Percentiles rank a stretch among this genome's conserved stretches.
Conservation (phyloP, 164 flowering plant genomes). For the Tetracentron sinense region DNA sequence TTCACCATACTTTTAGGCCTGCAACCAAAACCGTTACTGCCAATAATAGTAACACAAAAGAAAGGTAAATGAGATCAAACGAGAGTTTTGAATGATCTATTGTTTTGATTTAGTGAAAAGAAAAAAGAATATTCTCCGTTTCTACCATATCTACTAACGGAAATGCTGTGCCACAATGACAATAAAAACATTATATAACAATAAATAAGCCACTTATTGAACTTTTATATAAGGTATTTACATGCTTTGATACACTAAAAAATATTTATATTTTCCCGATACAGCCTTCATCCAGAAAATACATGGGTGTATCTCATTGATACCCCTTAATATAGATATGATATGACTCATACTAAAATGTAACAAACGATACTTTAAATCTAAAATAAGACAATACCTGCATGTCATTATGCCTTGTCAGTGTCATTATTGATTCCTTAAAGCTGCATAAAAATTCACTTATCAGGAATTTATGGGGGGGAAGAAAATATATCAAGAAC, state of each 20-base stretch:
- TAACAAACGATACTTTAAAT: background rate
- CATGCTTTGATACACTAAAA: too few species aligned
- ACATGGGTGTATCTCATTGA: background rate
- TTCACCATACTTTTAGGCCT: background rate
- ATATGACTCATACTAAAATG: background rate
- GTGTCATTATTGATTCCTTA: slow-evolving; percentile 64
- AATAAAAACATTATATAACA: too few species aligned
- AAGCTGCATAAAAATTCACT: slow-evolving; percentile 53
- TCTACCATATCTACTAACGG: background rate
- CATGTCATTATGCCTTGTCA: slow-evolving; percentile 70
- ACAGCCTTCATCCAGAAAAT: background rate
- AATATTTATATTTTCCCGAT: background rate
- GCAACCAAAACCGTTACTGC: background rate
- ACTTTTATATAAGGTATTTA: too few species aligned
- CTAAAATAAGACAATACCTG: slow-evolving; percentile 46
- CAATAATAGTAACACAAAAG: background rate
- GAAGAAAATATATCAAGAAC: background rate
- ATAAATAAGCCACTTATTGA: background rate
- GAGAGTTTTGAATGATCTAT: background rate
- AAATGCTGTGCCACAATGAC: background rate
- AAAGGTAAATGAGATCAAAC: background rate
- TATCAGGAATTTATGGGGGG: background rate
- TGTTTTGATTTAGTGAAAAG: background rate
- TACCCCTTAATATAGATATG: background rate
- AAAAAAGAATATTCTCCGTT: background rate